Evolutionary conservation across 768 basidiomycete species (phyloP).

Genomic region (Boletus patriciae): DNA sequence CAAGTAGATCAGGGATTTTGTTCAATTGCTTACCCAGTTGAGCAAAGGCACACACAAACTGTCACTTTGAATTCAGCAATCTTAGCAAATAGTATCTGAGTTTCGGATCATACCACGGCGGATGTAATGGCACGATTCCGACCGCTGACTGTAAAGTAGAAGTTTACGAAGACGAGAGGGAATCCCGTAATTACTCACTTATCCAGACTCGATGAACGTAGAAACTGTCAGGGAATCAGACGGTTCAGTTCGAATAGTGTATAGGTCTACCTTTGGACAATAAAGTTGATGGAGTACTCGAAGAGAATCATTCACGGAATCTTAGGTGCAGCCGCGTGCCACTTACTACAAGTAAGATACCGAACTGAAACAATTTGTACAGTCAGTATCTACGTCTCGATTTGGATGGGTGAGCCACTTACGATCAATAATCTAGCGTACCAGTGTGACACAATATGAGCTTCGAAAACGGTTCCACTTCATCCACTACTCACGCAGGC

Average conservation of each 20-base stretch:
- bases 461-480: neutral
- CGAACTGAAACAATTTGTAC: neutral
- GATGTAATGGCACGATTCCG: slow-evolving; percentile 14
- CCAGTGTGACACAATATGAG: neutral
- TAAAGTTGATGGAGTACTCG: slow-evolving; percentile 20
- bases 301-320: neutral
- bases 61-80: neutral
- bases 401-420: neutral
- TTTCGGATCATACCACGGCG: slow-evolving; percentile 13
- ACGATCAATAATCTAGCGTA: slow-evolving; percentile 6
- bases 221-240: slow-evolving; percentile 12
- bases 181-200: slow-evolving; percentile 2
- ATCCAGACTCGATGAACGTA: slow-evolving; percentile 25
- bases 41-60: slow-evolving; percentile 8
- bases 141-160: slow-evolving; percentile 16
- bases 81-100: too few species aligned
- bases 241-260: neutral
- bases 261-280: slow-evolving; percentile 20
- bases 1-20: neutral
- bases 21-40: slow-evolving; percentile 14
- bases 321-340: neutral
- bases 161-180: neutral
- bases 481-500: slow-evolving; percentile 5
- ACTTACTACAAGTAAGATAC: slow-evolving; percentile 6
- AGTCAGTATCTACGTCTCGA: neutral